Conservation (phyloP, 2,329 filamentous ascomycete species). For the Botryosphaeria dothidea region DNA sequence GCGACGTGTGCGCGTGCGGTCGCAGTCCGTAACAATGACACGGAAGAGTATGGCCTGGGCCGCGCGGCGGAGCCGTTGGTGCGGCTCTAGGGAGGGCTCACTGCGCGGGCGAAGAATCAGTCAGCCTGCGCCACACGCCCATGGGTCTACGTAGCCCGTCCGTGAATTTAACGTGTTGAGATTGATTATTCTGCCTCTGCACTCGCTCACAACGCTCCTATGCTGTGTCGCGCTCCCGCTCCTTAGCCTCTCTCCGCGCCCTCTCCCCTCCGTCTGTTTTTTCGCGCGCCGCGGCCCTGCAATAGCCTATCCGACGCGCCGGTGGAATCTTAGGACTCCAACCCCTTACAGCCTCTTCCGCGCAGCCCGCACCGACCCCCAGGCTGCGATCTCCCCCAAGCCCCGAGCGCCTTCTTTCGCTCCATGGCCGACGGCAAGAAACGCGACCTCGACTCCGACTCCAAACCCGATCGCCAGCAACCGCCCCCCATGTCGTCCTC, state of each 20-base stretch:
- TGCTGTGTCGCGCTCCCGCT: neutral
- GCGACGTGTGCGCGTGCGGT: neutral
- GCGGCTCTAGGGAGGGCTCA: neutral
- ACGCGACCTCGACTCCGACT: conserved; percentile 70
- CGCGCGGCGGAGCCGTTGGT: neutral
- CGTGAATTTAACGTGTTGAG: neutral
- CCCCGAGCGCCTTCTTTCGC: conserved; percentile 22
- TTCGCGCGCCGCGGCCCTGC: neutral
- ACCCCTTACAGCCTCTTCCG: conserved; percentile 13
- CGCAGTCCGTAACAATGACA: neutral
- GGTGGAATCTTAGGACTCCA: conserved; percentile 12
- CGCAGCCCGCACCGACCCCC: conserved; percentile 12
- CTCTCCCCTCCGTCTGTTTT: neutral
- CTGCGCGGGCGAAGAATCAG: neutral
- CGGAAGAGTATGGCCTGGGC: neutral
- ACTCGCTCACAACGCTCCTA: neutral
- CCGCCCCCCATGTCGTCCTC: conserved; percentile 47
- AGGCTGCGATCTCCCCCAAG: neutral
- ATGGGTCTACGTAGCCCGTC: conserved; percentile 1
- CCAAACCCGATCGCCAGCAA: conserved; percentile 54
- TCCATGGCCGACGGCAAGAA: conserved; percentile 89
- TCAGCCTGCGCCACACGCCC: conserved; percentile 13
- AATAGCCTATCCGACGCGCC: conserved; percentile 6
- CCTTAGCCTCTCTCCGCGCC: neutral
- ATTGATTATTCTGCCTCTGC: neutral